Percentiles rank a stretch among this genome's conserved stretches.
These are phyloP conservation scores for Henckelia pumila DNA, from an alignment of 257 asterid species.

Conservation along the genomic window DNA sequence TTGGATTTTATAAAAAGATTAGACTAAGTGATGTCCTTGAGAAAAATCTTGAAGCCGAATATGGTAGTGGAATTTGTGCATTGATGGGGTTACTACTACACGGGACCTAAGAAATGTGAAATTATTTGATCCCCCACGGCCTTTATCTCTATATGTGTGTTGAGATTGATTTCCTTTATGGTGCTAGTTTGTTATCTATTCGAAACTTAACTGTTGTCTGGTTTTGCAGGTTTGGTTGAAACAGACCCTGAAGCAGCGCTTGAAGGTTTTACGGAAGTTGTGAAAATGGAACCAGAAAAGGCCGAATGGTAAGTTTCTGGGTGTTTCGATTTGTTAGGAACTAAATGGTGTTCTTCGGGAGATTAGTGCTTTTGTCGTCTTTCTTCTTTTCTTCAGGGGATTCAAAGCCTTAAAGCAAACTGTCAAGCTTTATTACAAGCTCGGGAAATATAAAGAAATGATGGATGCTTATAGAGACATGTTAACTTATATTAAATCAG, in stretches of 20 bases:
- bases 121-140: neutral
- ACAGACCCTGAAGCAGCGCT: slow-evolving; percentile 94
- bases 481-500: slow-evolving; percentile 89
- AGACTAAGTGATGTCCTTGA: neutral
- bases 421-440: slow-evolving; percentile 87
- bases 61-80: neutral
- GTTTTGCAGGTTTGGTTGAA: slow-evolving; percentile 69
- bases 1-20: slow-evolving; percentile 2
- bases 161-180: neutral
- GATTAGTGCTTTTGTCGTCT: slow-evolving; percentile 16
- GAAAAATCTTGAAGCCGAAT: neutral
- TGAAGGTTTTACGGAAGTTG: slow-evolving; percentile 88
- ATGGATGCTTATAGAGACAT: slow-evolving; percentile 93
- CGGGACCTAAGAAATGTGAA: neutral
- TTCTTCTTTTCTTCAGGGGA: slow-evolving; percentile 64
- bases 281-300: slow-evolving; percentile 90
- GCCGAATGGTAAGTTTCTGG: slow-evolving; percentile 72
- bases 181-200: neutral
- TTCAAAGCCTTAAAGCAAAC: slow-evolving; percentile 97
- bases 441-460: slow-evolving; percentile 90
- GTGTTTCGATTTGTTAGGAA: neutral
- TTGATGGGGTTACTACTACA: neutral
- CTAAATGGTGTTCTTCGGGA: neutral
- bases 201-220: slow-evolving; percentile 19
- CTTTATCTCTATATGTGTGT: neutral